phyloP scores from a whole-genome alignment of 257 asterid species.

The Linaria vulgaris region DNA sequence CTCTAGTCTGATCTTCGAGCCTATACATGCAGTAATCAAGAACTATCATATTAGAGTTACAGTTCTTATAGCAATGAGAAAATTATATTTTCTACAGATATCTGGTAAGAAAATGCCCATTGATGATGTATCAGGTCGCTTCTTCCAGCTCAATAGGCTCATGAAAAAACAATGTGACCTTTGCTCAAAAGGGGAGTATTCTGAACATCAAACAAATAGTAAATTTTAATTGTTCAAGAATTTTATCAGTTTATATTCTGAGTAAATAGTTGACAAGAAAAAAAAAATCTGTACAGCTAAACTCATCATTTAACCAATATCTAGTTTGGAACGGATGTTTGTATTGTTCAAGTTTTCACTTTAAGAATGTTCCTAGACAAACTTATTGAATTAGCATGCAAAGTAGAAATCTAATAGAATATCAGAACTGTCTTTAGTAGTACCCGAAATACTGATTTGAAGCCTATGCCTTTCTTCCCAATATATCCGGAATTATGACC shows the following conservation, averaged over 20 bases:
- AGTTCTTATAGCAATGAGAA: background rate
- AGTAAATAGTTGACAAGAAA: conserved; percentile 1
- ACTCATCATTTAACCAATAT: background rate
- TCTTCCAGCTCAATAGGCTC: conserved; percentile 7
- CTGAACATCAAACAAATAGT: conserved; percentile 10
- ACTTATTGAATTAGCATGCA: conserved; percentile 16
- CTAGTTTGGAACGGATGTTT: background rate
- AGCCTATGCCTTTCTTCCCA: conserved; percentile 99
- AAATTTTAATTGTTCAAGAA: background rate
- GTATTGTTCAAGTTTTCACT: background rate
- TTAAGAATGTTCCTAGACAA: conserved; percentile 13
- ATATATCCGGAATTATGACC: conserved; percentile 74
- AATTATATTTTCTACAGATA: conserved; percentile 1
- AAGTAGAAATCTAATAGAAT: conserved; percentile 24
- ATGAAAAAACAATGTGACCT: conserved; percentile 9
- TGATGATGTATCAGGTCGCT: conserved; percentile 12
- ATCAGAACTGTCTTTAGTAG: conserved; percentile 20
- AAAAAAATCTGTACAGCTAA: background rate
- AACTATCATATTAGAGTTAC: conserved; percentile 5
- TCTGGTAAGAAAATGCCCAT: conserved; percentile 11
- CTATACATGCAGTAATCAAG: conserved; percentile 16
- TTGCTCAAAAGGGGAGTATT: conserved; percentile 4
- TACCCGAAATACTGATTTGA: conserved; percentile 99
- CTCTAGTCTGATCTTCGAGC: conserved; percentile 3
- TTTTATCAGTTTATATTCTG: conserved; percentile 10